phyloP scores from a whole-genome alignment of 2,329 filamentous ascomycete genomes.

The Colletotrichum agaves region DNA sequence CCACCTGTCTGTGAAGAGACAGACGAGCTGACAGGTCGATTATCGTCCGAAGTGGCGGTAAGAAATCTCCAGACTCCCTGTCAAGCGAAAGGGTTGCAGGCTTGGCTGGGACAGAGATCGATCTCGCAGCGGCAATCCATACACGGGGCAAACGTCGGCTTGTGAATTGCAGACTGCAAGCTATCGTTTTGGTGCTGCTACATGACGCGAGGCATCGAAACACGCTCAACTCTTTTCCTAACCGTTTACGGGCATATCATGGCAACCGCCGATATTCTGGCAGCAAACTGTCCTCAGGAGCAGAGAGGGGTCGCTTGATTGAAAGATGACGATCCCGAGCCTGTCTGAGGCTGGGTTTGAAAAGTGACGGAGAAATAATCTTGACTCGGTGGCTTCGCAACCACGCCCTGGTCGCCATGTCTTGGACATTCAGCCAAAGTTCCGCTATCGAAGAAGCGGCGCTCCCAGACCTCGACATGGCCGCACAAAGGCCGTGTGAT shows the following conservation, averaged over 20 bases:
- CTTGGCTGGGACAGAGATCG: slow-evolving; percentile 29
- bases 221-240: background rate
- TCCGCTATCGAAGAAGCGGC: slow-evolving; percentile 7
- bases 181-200: background rate
- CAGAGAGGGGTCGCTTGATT: background rate
- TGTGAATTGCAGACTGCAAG: slow-evolving; percentile 10
- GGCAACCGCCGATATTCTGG: background rate
- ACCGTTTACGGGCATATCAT: background rate
- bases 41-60: slow-evolving; percentile 29
- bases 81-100: slow-evolving; percentile 16
- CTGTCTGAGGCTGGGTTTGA: background rate
- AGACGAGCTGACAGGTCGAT: slow-evolving; percentile 11
- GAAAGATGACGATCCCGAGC: background rate
- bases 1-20: slow-evolving; percentile 10
- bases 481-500: background rate
- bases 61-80: slow-evolving; percentile 19
- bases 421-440: slow-evolving; percentile 9
- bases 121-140: slow-evolving; percentile 27
- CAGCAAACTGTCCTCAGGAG: background rate
- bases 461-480: background rate
- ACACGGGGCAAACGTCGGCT: slow-evolving; percentile 9
- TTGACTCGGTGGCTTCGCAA: slow-evolving; percentile 5
- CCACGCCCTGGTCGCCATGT: slow-evolving; percentile 22
- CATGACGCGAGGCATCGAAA: background rate
- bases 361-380: background rate